phyloP scores from a whole-genome alignment of 352 stramenopile species.

The Globisporangium canariense region DNA sequence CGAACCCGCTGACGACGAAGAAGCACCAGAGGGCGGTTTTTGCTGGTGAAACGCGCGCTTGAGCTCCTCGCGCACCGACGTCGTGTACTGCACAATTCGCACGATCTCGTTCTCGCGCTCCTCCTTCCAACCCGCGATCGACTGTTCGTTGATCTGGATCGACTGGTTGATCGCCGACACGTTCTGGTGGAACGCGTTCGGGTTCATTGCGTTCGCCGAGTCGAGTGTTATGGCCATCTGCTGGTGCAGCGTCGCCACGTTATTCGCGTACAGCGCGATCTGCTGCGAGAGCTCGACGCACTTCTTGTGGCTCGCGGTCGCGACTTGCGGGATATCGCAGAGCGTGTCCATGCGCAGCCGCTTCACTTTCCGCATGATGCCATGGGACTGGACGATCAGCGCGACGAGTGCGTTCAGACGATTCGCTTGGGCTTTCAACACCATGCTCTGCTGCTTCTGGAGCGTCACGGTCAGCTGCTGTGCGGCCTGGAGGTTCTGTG shows the following conservation, averaged over 20 bases:
- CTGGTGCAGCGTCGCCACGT: constrained; percentile 33
- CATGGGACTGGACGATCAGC: constrained; percentile 50
- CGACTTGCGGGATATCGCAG: constrained; percentile 58
- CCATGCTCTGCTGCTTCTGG: constrained; percentile 25
- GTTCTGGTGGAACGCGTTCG: constrained; percentile 33
- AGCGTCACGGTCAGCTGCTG: constrained; percentile 24
- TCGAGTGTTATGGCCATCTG: constrained; percentile 39
- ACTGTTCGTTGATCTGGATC: constrained; percentile 46
- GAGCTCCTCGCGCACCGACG: constrained; percentile 41
- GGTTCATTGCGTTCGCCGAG: constrained; percentile 23
- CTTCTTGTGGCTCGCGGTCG: constrained; percentile 47
- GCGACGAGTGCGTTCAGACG: constrained; percentile 43
- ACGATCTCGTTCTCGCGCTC: constrained; percentile 65
- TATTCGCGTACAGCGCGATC: constrained; percentile 39
- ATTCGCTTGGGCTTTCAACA: constrained; percentile 26
- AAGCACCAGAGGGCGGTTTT: constrained; percentile 14
- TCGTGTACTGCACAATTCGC: constrained; percentile 69
- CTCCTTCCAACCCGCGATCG: constrained; percentile 37
- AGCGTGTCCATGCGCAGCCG: constrained; percentile 47
- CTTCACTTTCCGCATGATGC: constrained; percentile 56
- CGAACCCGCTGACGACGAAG: constrained; percentile 19
- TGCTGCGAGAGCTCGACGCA: constrained; percentile 49
- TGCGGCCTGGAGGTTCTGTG: constrained; percentile 37
- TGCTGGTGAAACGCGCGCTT: constrained; percentile 39
- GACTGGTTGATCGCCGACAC: constrained; percentile 40